A percentile compares a stretch with the other conserved stretches of the same genome.
phyloP scores from a whole-genome alignment of 257 asterid genomes.

The Fraxinus anomala region DNA sequence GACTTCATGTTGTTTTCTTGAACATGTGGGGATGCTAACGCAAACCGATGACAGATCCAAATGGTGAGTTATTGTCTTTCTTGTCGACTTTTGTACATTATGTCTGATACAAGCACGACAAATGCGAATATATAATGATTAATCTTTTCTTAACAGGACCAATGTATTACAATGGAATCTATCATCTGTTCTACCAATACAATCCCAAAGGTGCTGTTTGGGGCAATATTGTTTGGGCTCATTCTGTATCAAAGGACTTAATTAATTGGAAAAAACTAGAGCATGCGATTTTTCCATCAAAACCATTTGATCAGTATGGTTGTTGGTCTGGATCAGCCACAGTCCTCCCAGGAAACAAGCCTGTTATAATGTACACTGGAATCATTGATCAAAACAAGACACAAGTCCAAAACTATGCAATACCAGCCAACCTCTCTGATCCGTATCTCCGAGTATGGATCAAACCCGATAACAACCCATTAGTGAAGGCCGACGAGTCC shows the following conservation, averaged over 20 bases:
- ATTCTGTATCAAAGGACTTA: slow-evolving; percentile 70
- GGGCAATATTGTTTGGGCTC: slow-evolving; percentile 88
- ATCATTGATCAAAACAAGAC: slow-evolving; percentile 34
- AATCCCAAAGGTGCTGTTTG: slow-evolving; percentile 71
- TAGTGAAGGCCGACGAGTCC: slow-evolving; percentile 41
- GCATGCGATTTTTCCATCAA: slow-evolving; percentile 62
- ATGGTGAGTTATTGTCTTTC: slow-evolving; percentile 42
- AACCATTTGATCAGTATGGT: slow-evolving; percentile 61
- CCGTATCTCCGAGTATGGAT: slow-evolving; percentile 65
- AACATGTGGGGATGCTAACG: slow-evolving; percentile 29
- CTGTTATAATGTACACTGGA: slow-evolving; percentile 76
- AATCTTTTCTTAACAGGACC: slow-evolving; percentile 49
- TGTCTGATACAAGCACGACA: neutral
- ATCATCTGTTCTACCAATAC: slow-evolving; percentile 89
- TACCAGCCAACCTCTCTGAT: slow-evolving; percentile 57
- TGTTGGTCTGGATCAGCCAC: slow-evolving; percentile 90
- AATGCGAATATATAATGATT: neutral
- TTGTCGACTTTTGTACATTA: neutral
- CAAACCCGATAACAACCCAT: slow-evolving; percentile 65
- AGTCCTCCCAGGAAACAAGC: slow-evolving; percentile 62
- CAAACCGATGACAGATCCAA: slow-evolving; percentile 53
- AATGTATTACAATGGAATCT: slow-evolving; percentile 71
- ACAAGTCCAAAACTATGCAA: slow-evolving; percentile 73
- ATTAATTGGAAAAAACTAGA: slow-evolving; percentile 67
- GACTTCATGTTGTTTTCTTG: slow-evolving; percentile 13